phyloP scores from a whole-genome alignment of 2,329 filamentous ascomycete species.

The Claviceps monticola region DNA sequence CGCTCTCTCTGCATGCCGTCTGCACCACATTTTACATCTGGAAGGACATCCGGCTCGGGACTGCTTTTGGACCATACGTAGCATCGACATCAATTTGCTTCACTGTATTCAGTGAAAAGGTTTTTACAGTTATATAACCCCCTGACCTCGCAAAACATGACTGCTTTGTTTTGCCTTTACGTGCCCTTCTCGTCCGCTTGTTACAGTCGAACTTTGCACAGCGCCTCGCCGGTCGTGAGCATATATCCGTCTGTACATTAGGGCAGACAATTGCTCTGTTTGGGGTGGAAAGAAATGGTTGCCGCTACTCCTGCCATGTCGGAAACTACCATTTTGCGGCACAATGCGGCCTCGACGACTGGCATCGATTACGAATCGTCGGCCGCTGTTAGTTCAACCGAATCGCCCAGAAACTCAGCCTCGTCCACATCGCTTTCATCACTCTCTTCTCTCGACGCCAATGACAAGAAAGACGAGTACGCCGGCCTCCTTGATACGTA shows the following conservation, averaged over 20 bases:
- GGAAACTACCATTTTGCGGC: slow-evolving; percentile 30
- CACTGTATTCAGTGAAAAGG: too few species aligned
- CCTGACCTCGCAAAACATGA: background rate
- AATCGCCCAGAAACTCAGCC: slow-evolving; percentile 48
- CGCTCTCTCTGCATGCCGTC: too few species aligned
- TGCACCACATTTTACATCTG: too few species aligned
- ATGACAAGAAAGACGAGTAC: slow-evolving; percentile 28
- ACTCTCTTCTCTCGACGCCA: slow-evolving; percentile 50
- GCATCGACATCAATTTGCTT: too few species aligned
- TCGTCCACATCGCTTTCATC: slow-evolving; percentile 92
- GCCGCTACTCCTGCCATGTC: slow-evolving; percentile 29
- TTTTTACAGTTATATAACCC: background rate
- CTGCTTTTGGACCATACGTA: too few species aligned
- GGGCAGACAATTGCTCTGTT: background rate
- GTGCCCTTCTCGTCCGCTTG: background rate
- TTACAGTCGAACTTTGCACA: background rate
- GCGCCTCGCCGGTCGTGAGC: background rate
- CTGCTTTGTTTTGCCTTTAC: background rate
- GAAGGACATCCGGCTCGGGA: too few species aligned
- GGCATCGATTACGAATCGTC: slow-evolving; percentile 40
- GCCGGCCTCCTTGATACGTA: slow-evolving; percentile 76
- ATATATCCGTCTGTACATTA: background rate
- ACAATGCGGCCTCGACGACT: slow-evolving; percentile 33
- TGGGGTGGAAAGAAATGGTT: slow-evolving; percentile 25
- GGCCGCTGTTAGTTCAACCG: slow-evolving; percentile 41